Evolutionary conservation across 768 basidiomycete genomes (phyloP).

Genomic region (Mycena maculata): DNA sequence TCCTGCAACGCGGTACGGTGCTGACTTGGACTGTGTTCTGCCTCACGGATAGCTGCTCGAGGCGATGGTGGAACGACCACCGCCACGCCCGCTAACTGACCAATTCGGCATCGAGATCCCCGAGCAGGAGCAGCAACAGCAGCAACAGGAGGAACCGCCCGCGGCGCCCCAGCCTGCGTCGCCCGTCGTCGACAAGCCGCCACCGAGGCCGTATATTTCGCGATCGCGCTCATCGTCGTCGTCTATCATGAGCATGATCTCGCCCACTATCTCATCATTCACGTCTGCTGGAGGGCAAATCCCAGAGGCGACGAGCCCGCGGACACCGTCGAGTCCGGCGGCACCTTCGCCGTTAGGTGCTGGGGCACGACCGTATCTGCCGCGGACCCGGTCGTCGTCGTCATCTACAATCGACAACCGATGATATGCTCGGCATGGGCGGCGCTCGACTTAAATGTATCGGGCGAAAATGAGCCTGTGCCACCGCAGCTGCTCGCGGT

Average conservation of each 20-base stretch:
- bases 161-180: constrained; percentile 19
- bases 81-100: constrained; percentile 77
- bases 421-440: constrained; percentile 10
- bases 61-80: constrained; percentile 88
- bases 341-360: constrained; percentile 30
- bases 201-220: constrained; percentile 70
- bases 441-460: not conserved
- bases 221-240: constrained; percentile 64
- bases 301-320: constrained; percentile 26
- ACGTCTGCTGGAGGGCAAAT: constrained; percentile 12
- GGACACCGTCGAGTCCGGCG: constrained; percentile 39
- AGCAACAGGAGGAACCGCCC: constrained; percentile 39
- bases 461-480: not conserved
- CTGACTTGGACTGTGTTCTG: constrained; percentile 16
- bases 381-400: constrained; percentile 42
- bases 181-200: constrained; percentile 51
- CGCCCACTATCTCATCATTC: constrained; percentile 37
- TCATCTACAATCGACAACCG: constrained; percentile 25
- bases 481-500: not conserved
- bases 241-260: constrained; percentile 54
- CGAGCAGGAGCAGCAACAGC: constrained; percentile 38
- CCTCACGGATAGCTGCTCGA: constrained; percentile 70
- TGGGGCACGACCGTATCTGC: constrained; percentile 37
- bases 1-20: too few relatives aligned
- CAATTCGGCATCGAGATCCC: constrained; percentile 62